Percentiles rank a stretch among this genome's conserved stretches.
phyloP scores from a whole-genome alignment of 495 filamentous ascomycete species.

The Hyaloscypha variabilis region DNA sequence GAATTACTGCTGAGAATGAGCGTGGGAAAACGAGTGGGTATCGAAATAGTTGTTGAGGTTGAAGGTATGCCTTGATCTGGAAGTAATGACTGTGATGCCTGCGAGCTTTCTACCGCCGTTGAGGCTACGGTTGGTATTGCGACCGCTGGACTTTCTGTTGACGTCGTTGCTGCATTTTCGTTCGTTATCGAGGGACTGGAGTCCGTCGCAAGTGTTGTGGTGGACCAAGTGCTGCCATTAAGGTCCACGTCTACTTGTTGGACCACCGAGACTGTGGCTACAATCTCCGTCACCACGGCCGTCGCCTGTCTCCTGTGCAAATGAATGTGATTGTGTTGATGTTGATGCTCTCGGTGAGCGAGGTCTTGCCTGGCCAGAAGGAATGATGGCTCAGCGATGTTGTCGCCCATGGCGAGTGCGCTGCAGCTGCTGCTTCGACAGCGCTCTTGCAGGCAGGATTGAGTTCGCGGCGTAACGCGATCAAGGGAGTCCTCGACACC shows the following conservation, averaged over 20 bases:
- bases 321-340: conserved; percentile 14
- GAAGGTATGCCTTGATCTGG: conserved; percentile 40
- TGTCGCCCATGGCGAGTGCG: conserved; percentile 21
- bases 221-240: conserved; percentile 41
- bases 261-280: conserved; percentile 51
- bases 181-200: conserved; percentile 4
- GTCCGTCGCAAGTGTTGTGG: conserved; percentile 19
- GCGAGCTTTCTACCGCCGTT: conserved; percentile 4
- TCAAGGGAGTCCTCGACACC: conserved; percentile 18
- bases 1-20: conserved; percentile 44
- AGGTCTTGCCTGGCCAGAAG: conserved; percentile 27
- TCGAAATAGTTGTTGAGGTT: conserved; percentile 55
- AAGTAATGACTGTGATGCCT: conserved; percentile 24
- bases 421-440: conserved; percentile 31
- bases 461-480: conserved; percentile 17
- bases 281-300: conserved; percentile 40
- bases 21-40: conserved; percentile 45
- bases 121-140: conserved; percentile 27
- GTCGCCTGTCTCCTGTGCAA: conserved; percentile 18
- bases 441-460: conserved; percentile 13
- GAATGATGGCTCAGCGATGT: conserved; percentile 30
- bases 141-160: background rate
- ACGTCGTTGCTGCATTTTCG: background rate
- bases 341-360: conserved; percentile 32
- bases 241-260: conserved; percentile 47